Conservation (phyloP, 768 basidiomycete genomes). For the Hortiboletus campestris region DNA sequence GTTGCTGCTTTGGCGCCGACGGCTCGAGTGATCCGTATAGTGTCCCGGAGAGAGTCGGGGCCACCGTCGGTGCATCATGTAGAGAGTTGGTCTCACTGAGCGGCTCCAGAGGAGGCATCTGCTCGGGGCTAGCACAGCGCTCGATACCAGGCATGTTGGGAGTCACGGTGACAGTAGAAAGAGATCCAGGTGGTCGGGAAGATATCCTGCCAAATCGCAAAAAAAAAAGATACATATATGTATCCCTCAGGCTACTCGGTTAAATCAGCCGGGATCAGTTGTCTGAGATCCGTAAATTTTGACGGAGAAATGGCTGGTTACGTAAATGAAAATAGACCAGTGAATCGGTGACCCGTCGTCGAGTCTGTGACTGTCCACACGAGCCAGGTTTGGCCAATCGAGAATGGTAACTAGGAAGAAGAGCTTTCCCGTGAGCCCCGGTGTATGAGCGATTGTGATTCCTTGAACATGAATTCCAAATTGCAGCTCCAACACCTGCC, state of each 20-base stretch:
- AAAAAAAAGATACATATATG: background rate
- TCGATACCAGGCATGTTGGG: constrained; percentile 13
- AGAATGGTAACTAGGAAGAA: too few relatives aligned
- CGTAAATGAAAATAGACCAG: background rate
- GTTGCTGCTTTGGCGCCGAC: background rate
- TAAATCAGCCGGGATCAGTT: background rate
- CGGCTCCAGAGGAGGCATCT: constrained; percentile 24
- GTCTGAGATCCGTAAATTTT: background rate
- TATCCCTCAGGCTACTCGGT: constrained; percentile 3
- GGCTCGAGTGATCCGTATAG: background rate
- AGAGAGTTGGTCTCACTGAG: constrained; percentile 14
- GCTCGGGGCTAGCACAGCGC: constrained; percentile 5
- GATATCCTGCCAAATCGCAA: background rate
- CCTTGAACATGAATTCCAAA: background rate
- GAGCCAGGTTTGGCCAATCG: too few relatives aligned
- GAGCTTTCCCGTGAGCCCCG: background rate
- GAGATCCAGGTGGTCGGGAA: background rate
- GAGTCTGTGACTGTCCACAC: too few relatives aligned
- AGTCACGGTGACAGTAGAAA: background rate
- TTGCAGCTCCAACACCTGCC: background rate
- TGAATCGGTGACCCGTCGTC: too few relatives aligned
- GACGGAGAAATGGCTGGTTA: background rate
- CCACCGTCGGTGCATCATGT: background rate
- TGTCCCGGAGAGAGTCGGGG: background rate
- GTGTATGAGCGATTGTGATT: background rate